Percentiles rank a stretch among this genome's conserved stretches.
Conservation (phyloP, 1,284 basidiomycete genomes). For the Ganoderma multipileum region DNA sequence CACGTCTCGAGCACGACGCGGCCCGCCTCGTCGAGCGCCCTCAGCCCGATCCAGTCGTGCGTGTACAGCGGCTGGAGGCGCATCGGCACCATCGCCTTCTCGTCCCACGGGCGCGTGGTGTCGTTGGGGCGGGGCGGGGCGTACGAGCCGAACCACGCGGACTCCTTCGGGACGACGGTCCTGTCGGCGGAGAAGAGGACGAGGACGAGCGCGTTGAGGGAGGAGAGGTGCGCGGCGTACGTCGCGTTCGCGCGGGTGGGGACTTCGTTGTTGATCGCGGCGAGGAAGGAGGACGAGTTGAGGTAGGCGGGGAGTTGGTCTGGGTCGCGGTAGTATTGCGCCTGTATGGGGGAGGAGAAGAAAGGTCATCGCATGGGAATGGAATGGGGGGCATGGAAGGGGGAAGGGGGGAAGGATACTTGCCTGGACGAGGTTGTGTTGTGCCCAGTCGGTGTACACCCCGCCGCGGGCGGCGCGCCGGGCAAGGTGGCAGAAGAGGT, state of each 20-base stretch:
- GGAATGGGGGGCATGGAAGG: neutral
- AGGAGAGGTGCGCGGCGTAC: slow-evolving; percentile 65
- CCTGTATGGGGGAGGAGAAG: slow-evolving; percentile 49
- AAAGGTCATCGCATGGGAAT: neutral
- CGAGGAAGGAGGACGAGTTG: slow-evolving; percentile 71
- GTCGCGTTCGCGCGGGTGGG: slow-evolving; percentile 58
- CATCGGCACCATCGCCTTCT: slow-evolving; percentile 73
- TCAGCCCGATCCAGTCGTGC: slow-evolving; percentile 91
- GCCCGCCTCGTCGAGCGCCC: slow-evolving; percentile 74
- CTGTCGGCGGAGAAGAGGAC: slow-evolving; percentile 74
- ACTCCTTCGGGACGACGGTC: slow-evolving; percentile 85
- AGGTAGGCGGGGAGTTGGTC: slow-evolving; percentile 77
- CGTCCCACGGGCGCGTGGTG: slow-evolving; percentile 22
- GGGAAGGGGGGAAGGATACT: slow-evolving; percentile 17
- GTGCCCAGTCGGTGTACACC: slow-evolving; percentile 86
- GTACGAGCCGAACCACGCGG: slow-evolving; percentile 84
- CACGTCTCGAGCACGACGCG: slow-evolving; percentile 73
- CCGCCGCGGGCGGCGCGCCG: slow-evolving; percentile 73
- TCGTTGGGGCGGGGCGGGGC: slow-evolving; percentile 40
- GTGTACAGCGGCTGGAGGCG: slow-evolving; percentile 77
- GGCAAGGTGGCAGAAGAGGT: slow-evolving; percentile 81
- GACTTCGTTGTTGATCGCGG: slow-evolving; percentile 80
- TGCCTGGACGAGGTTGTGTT: slow-evolving; percentile 82
- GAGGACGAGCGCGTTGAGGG: slow-evolving; percentile 68
- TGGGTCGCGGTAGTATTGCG: slow-evolving; percentile 95